These are phyloP conservation scores for Magnusiomyces paraingens DNA, from an alignment of 1,139 yeast genomes.

Conservation along the genomic window DNA sequence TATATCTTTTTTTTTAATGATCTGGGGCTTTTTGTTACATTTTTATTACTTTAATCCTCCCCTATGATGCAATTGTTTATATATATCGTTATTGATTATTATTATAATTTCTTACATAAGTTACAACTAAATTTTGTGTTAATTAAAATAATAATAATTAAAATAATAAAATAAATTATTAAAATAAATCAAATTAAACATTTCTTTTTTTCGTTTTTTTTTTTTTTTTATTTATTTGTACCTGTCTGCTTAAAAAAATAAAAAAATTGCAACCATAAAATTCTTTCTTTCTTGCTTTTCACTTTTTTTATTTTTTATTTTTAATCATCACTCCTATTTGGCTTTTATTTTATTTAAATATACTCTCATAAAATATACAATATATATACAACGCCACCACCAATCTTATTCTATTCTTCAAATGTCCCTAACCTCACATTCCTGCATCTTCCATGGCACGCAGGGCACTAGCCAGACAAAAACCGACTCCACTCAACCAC, in stretches of 20 bases:
- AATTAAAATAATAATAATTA: neutral
- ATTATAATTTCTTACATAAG: too few relatives aligned
- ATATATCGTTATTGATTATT: too few relatives aligned
- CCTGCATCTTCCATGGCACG: neutral
- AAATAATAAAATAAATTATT: neutral
- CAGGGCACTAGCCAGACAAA: too few relatives aligned
- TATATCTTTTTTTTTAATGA: too few relatives aligned
- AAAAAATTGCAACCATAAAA: neutral
- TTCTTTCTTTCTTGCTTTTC: neutral
- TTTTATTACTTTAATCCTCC: too few relatives aligned
- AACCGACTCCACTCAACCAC: too few relatives aligned
- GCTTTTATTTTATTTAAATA: too few relatives aligned
- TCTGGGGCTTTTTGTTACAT: too few relatives aligned
- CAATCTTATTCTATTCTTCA: neutral
- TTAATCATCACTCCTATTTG: neutral
- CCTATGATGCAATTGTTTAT: too few relatives aligned
- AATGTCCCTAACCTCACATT: neutral
- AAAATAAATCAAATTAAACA: neutral
- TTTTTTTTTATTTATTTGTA: neutral
- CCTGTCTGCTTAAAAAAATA: neutral
- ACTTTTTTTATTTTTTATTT: neutral
- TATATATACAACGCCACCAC: too few relatives aligned
- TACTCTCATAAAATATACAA: too few relatives aligned
- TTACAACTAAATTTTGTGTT: too few relatives aligned
- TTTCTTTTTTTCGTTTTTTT: neutral